A percentile compares a stretch with the other conserved stretches of the same genome.
phyloP scores from a whole-genome alignment of 179 eudicot genomes.

The Carnegiea gigantea region DNA sequence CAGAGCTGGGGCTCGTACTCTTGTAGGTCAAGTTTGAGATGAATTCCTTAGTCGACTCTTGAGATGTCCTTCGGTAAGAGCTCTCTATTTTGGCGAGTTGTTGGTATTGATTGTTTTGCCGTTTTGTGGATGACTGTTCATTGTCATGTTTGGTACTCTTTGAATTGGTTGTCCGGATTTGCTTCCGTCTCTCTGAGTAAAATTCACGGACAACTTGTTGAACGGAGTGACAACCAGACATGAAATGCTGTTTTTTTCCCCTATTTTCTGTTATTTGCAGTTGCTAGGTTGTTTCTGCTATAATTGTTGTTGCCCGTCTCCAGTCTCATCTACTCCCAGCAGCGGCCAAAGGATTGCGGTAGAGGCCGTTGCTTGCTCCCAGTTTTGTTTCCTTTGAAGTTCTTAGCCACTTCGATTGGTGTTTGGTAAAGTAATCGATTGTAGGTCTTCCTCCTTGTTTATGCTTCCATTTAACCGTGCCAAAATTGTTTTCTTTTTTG shows the following conservation, averaged over 20 bases:
- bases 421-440: neutral
- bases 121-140: slow-evolving; percentile 19
- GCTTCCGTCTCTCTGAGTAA: slow-evolving; percentile 7
- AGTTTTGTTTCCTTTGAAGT: neutral
- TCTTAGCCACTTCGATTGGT: neutral
- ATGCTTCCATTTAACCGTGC: neutral
- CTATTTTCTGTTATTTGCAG: neutral
- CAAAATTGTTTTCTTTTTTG: neutral
- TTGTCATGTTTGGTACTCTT: slow-evolving; percentile 24
- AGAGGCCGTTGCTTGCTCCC: neutral
- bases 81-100: slow-evolving; percentile 20
- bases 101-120: slow-evolving; percentile 19
- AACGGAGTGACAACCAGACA: slow-evolving; percentile 3
- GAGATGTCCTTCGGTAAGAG: slow-evolving; percentile 30
- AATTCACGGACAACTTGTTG: slow-evolving; percentile 6
- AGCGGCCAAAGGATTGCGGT: neutral
- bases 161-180: slow-evolving; percentile 16
- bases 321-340: neutral
- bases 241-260: neutral
- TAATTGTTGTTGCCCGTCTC: neutral
- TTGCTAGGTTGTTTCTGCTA: neutral
- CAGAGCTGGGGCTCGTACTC: slow-evolving; percentile 77
- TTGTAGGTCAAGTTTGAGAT: slow-evolving; percentile 40
- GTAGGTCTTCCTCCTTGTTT: neutral
- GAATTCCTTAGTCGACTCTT: slow-evolving; percentile 9